These are phyloP conservation scores for Cucumis melo DNA, from an alignment of 306 rosid genomes.

Conservation along the genomic window DNA sequence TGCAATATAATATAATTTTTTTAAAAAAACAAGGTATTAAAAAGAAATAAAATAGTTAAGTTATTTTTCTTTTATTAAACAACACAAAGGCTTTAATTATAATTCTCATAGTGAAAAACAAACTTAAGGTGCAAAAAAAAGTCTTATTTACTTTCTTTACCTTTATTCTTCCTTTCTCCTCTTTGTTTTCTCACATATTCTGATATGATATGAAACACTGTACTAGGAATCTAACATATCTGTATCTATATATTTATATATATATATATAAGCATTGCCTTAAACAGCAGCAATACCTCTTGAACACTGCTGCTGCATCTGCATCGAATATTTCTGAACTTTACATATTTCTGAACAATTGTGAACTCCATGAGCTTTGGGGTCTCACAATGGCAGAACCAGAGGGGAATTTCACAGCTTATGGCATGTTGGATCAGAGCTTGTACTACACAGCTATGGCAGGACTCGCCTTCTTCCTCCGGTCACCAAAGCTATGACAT, in stretches of 20 bases:
- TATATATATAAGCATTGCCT: not conserved
- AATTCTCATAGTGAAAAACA: not conserved
- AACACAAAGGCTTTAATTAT: not conserved
- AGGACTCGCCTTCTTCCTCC: slow-evolving; percentile 57
- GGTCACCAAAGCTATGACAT: slow-evolving; percentile 48
- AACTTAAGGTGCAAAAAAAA: not conserved
- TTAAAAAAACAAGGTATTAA: too few relatives aligned
- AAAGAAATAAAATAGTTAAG: not conserved
- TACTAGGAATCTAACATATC: not conserved
- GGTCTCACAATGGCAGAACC: not conserved
- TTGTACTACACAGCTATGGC: slow-evolving; percentile 36
- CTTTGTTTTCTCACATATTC: not conserved
- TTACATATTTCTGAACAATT: not conserved
- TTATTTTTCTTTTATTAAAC: not conserved
- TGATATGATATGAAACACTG: not conserved
- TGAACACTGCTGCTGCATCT: not conserved
- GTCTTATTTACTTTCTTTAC: not conserved
- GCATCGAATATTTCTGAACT: not conserved
- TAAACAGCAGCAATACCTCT: not conserved
- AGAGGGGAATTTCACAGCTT: not conserved
- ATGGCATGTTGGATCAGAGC: slow-evolving; percentile 4
- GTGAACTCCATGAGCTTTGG: not conserved
- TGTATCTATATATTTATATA: not conserved
- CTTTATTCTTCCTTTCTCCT: not conserved
- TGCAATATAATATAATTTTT: too few relatives aligned